phyloP scores from a whole-genome alignment of 345 rosid species.

The Anacardium occidentale region DNA sequence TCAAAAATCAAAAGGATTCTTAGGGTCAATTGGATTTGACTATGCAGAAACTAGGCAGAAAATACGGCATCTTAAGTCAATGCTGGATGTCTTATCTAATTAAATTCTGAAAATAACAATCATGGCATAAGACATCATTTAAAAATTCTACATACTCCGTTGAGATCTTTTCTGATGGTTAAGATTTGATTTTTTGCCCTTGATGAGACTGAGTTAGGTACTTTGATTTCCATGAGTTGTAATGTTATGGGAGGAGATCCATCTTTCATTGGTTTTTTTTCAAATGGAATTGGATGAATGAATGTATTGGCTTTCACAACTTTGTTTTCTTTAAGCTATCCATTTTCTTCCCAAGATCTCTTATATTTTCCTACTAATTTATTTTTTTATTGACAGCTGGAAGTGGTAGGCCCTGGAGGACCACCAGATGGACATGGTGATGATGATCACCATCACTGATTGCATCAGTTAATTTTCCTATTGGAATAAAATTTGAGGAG shows the following conservation, averaged over 20 bases:
- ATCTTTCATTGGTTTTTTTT: neutral
- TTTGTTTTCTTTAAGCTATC: neutral
- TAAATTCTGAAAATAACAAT: neutral
- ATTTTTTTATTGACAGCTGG: constrained; percentile 49
- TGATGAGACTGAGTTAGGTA: neutral
- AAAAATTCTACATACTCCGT: neutral
- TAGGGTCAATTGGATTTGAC: neutral
- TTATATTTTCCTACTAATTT: constrained; percentile 15
- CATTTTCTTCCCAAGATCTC: constrained; percentile 1
- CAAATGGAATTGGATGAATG: neutral
- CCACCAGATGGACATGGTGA: constrained; percentile 79
- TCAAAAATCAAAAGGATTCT: neutral
- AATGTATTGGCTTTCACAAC: neutral
- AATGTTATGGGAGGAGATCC: neutral
- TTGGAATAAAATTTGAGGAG: constrained; percentile 33
- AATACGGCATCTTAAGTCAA: neutral
- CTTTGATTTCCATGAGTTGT: neutral
- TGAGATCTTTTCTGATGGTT: neutral
- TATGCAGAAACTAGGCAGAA: neutral
- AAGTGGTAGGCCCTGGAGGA: constrained; percentile 92
- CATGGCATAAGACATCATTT: neutral
- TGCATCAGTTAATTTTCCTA: constrained; percentile 21
- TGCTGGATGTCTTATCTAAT: neutral
- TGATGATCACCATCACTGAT: constrained; percentile 53
- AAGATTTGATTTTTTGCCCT: neutral